Conservation (phyloP, 2,329 filamentous ascomycete species). For the Drechmeria coniospora region DNA sequence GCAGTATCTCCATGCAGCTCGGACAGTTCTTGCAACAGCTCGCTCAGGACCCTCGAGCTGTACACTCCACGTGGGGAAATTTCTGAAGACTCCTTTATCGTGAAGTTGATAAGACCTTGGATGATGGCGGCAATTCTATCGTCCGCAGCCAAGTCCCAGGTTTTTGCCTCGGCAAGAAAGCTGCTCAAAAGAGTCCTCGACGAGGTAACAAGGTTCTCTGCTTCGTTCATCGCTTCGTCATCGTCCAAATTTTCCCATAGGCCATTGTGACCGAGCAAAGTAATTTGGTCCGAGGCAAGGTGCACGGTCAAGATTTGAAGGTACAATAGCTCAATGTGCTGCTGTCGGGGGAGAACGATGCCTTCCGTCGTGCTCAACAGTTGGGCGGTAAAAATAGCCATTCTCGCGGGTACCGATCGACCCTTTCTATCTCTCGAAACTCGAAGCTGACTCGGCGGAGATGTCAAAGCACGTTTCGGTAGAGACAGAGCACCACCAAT, state of each 20-base stretch:
- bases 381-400: slow-evolving; percentile 53
- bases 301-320: slow-evolving; percentile 34
- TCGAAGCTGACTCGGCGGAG: slow-evolving; percentile 7
- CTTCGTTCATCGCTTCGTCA: slow-evolving; percentile 19
- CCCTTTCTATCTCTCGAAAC: slow-evolving; percentile 49
- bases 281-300: slow-evolving; percentile 38
- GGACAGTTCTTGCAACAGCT: slow-evolving; percentile 30
- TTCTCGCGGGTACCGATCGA: slow-evolving; percentile 57
- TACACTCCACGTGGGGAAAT: slow-evolving; percentile 32
- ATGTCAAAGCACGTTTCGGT: slow-evolving; percentile 9
- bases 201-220: slow-evolving; percentile 27
- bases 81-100: slow-evolving; percentile 26
- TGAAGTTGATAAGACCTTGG: slow-evolving; percentile 25
- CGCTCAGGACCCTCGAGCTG: slow-evolving; percentile 33
- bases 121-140: slow-evolving; percentile 20
- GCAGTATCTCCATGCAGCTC: slow-evolving; percentile 30
- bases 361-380: slow-evolving; percentile 32
- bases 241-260: slow-evolving; percentile 29
- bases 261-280: slow-evolving; percentile 24
- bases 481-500: slow-evolving; percentile 58
- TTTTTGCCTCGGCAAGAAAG: slow-evolving; percentile 16
- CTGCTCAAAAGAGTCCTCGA: slow-evolving; percentile 21
- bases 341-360: slow-evolving; percentile 21
- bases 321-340: slow-evolving; percentile 34
- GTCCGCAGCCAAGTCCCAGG: slow-evolving; percentile 22